A percentile compares a stretch with the other conserved stretches of the same genome.
Evolutionary conservation across 768 basidiomycete genomes (phyloP).

Genomic region (Suillus sp.): DNA sequence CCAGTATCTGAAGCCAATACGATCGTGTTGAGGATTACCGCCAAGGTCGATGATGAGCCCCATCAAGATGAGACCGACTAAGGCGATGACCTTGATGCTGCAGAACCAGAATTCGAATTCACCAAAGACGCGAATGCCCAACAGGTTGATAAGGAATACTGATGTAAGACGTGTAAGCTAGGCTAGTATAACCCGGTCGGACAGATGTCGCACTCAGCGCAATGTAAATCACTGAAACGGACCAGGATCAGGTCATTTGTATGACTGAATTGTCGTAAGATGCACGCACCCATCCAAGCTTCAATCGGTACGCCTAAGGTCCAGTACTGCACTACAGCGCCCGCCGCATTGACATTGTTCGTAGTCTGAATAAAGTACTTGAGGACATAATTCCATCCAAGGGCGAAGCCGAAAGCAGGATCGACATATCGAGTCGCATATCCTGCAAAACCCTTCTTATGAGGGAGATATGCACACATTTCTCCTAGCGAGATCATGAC

Average conservation of each 20-base stretch:
- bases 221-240: conserved; percentile 54
- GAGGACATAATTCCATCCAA: conserved; percentile 50
- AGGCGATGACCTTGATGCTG: conserved; percentile 47
- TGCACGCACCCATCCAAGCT: conserved; percentile 57
- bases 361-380: conserved; percentile 68
- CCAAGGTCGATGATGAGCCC: conserved; percentile 56
- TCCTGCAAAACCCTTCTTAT: conserved; percentile 59
- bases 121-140: conserved; percentile 65
- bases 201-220: conserved; percentile 44
- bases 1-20: conserved; percentile 53
- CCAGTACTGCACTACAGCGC: conserved; percentile 55
- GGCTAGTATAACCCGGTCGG: not conserved
- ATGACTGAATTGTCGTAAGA: not conserved
- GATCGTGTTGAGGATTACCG: conserved; percentile 46
- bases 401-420: conserved; percentile 66
- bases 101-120: conserved; percentile 59
- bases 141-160: conserved; percentile 58
- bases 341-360: conserved; percentile 66
- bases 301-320: conserved; percentile 44
- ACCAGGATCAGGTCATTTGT: conserved; percentile 8
- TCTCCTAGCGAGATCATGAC: conserved; percentile 54
- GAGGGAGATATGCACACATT: conserved; percentile 47
- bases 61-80: conserved; percentile 43
- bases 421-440: conserved; percentile 69
- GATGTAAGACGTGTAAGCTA: conserved; percentile 8